Evolutionary conservation across 2,329 filamentous ascomycete species (phyloP).

Genomic region (Daldinia sp.): DNA sequence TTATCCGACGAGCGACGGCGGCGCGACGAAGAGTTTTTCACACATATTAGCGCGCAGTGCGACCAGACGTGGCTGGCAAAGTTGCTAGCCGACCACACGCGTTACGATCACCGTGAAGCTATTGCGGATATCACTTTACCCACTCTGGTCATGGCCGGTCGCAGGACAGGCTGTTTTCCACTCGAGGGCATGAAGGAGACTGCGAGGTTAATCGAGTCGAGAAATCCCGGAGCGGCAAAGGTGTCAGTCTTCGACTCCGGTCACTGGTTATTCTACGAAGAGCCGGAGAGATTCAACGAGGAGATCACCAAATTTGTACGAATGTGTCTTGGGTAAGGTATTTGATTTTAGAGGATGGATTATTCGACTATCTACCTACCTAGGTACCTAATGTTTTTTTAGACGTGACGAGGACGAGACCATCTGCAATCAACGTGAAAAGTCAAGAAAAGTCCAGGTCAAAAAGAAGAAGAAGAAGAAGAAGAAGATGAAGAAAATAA

Average conservation of each 20-base stretch:
- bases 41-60: conserved; percentile 46
- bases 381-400: too few relatives aligned
- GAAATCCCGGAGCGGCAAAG: conserved; percentile 37
- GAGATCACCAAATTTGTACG: conserved; percentile 47
- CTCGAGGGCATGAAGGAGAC: conserved; percentile 51
- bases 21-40: conserved; percentile 50
- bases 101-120: conserved; percentile 54
- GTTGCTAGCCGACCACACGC: conserved; percentile 51
- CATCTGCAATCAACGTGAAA: not conserved
- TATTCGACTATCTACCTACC: not conserved
- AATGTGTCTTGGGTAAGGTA: conserved; percentile 9
- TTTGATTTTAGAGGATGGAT: too few relatives aligned
- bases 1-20: conserved; percentile 38
- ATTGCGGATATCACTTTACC: conserved; percentile 48
- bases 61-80: conserved; percentile 51
- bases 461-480: not conserved
- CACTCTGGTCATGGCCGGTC: conserved; percentile 49
- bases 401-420: too few relatives aligned
- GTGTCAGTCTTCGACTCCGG: conserved; percentile 49
- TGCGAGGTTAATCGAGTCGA: conserved; percentile 42
- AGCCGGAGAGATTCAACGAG: conserved; percentile 49
- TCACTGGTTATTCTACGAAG: conserved; percentile 54
- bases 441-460: not conserved
- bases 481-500: not conserved
- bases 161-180: conserved; percentile 51